These are phyloP conservation scores for Pseudogymnoascus sp. DNA, from an alignment of 2,329 filamentous ascomycete genomes.

Conservation along the genomic window DNA sequence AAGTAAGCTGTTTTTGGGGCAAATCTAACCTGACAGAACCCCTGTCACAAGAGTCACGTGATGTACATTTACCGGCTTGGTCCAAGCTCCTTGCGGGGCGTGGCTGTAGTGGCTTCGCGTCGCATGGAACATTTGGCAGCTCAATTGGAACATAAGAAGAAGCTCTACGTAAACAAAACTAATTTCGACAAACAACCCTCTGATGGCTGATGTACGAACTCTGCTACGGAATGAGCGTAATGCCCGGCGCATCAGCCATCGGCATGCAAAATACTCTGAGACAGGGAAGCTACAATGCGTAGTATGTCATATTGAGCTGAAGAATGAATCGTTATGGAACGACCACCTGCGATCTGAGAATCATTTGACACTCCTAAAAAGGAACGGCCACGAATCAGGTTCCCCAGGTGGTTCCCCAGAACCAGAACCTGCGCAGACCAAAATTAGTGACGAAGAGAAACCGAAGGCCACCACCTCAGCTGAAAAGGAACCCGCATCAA, in stretches of 20 bases:
- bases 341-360: constrained; percentile 47
- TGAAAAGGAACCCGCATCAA: background rate
- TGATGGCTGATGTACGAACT: constrained; percentile 73
- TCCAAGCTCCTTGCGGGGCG: constrained; percentile 1
- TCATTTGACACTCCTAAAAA: constrained; percentile 36
- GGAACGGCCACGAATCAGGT: constrained; percentile 17
- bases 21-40: background rate
- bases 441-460: background rate
- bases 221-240: constrained; percentile 73
- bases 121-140: background rate
- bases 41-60: background rate
- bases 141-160: background rate
- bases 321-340: constrained; percentile 62
- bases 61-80: background rate
- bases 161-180: background rate
- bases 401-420: constrained; percentile 13
- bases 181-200: background rate
- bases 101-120: background rate
- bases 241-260: constrained; percentile 65
- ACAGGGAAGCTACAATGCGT: constrained; percentile 62
- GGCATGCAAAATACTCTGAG: constrained; percentile 61
- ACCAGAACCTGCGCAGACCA: background rate
- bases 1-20: background rate
- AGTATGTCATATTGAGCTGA: constrained; percentile 58
- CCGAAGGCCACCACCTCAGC: background rate